Evolutionary conservation across 192 early-diverging fungal species (phyloP), one percentile per base, ranked within the genome.

Genomic region (Coemansia sp.): DNA sequence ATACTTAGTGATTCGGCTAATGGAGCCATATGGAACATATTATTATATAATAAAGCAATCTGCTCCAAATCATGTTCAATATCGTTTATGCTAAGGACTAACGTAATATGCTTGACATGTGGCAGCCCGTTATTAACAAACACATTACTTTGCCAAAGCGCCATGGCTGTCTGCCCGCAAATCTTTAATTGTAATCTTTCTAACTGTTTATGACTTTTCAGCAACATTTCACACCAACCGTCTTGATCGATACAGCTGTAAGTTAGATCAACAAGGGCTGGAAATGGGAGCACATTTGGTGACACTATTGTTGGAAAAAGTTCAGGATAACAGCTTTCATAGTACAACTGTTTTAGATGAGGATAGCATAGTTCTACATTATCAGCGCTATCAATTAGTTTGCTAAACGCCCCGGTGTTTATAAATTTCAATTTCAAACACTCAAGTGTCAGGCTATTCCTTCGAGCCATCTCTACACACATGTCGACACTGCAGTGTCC

Each of bases 81-180:
- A 22, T 22, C 24, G 2, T 65, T 20, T 63, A 63, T 6, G 0
- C 38, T 22, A 22, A 42, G 24, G 20, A 8, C 16, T 40, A 63
- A 20, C 31, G 16, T 3, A 38, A 38, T 10, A 34, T 38, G 5
- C 9, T 38, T 33, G 13, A 36, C 36, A 18, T 18, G 33, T 38
- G 59, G 59, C 38, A 61, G 59, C 9, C 59, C 59, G 20, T 38
- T 38, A 34, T 44, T 65, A 18, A 12, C 29, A 65, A 42, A 44
- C 2, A 68, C n/a, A 6, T 8, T 29, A 27, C 8, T 60, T 20
- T 33, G 33, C 7, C 6, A 5, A 9, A 61, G 59, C 6, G 18
- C 9, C 2, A 31, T 13, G 3, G 54, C 54, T 8, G 36, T 36
- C 20, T 36, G 15, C n/a, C 18, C 59, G 3, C 16, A 18, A 10